phyloP scores from a whole-genome alignment of 768 basidiomycete species.

The Brasilioporus rufonigricans region DNA sequence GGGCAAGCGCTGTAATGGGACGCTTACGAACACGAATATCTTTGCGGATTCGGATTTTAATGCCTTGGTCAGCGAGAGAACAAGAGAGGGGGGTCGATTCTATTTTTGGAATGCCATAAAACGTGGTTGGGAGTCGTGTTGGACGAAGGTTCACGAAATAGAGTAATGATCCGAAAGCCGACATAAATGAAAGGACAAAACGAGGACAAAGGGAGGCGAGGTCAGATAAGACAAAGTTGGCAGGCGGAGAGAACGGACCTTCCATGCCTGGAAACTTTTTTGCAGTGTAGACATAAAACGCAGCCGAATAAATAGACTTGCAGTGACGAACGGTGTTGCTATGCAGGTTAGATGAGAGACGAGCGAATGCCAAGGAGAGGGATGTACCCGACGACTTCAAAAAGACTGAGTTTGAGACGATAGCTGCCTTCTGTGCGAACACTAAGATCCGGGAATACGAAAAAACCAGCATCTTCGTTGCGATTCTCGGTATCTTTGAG shows the following conservation, averaged over 20 bases:
- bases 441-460: conserved; percentile 93
- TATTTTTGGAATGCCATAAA: background rate
- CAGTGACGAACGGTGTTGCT: conserved; percentile 88
- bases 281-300: conserved; percentile 93
- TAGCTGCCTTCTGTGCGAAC: conserved; percentile 93
- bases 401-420: conserved; percentile 65
- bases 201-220: conserved; percentile 8
- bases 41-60: conserved; percentile 92
- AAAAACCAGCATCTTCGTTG: conserved; percentile 81
- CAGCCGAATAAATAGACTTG: conserved; percentile 82
- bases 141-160: conserved; percentile 5
- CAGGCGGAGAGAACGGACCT: conserved; percentile 45
- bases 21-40: conserved; percentile 84
- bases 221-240: conserved; percentile 23
- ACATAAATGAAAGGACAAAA: conserved; percentile 12
- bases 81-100: conserved; percentile 89
- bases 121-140: background rate
- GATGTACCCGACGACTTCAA: conserved; percentile 88
- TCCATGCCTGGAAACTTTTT: conserved; percentile 98
- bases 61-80: conserved; percentile 91
- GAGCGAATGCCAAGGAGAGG: background rate
- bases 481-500: conserved; percentile 71
- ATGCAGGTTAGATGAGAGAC: conserved; percentile 8
- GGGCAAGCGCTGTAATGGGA: conserved; percentile 41
- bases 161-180: conserved; percentile 20